Percentiles rank a stretch among this genome's conserved stretches.
phyloP scores from a whole-genome alignment of 2,329 filamentous ascomycete genomes.

The Talaromyces amestolkiae region DNA sequence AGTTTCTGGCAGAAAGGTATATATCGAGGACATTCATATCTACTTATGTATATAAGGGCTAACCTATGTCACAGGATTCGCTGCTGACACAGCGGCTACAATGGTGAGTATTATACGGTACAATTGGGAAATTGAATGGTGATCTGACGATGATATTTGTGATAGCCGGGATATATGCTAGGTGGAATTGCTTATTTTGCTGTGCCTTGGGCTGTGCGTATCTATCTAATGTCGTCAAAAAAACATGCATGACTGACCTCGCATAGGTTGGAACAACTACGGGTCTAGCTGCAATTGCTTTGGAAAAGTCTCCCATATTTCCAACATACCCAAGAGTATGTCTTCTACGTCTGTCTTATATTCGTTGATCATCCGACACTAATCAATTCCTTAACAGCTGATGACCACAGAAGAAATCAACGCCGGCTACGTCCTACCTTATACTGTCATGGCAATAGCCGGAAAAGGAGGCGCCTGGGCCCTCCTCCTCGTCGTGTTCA shows the following conservation, averaged over 20 bases:
- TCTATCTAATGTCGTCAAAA: not conserved
- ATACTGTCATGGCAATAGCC: constrained; percentile 15
- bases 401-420: constrained; percentile 17
- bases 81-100: constrained; percentile 16
- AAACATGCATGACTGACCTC: not conserved
- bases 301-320: constrained; percentile 11
- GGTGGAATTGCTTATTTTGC: constrained; percentile 16
- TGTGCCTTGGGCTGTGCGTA: constrained; percentile 14
- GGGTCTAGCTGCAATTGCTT: constrained; percentile 13
- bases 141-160: no score
- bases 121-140: no score
- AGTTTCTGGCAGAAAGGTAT: constrained; percentile 19
- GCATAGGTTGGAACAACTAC: constrained; percentile 16
- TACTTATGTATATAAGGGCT: no score
- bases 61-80: constrained; percentile 4
- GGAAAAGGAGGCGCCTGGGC: constrained; percentile 14
- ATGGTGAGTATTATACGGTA: constrained; percentile 1
- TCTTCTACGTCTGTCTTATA: not conserved
- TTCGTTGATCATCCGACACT: not conserved
- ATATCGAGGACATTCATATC: not conserved
- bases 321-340: constrained; percentile 12
- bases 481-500: constrained; percentile 13
- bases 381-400: not conserved
- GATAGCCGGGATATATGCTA: constrained; percentile 17
- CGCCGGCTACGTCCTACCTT: constrained; percentile 17